Base-by-base conservation (phyloP, 768 basidiomycete genomes). In the Pleurotus sapidus region DNA sequence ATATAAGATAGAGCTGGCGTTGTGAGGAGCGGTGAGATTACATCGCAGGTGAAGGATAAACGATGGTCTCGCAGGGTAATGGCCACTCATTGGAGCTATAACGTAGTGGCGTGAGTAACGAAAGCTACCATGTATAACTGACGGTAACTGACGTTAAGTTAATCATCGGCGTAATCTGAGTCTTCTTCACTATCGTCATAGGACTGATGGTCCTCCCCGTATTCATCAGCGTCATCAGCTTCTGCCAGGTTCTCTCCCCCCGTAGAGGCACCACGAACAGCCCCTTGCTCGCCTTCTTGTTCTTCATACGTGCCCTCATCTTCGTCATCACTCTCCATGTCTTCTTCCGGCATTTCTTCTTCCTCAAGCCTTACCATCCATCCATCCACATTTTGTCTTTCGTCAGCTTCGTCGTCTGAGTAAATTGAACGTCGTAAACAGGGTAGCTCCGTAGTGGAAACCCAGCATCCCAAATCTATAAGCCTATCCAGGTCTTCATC, bases 401-500 rank as follows among this genome's bases (percentile, higher is more conserved):
- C 69, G 5, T 63, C 65, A 18, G 66, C 68, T 30, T 72, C 69
- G 42, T 69, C 65, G 72, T 72, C 67, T 15, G 74, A 65, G 20
- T 61, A 58, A 3, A 77, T 63, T n/a, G 15, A 37, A 46, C 40
- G 60, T 64, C 23, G 47, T 53, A 23, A 63, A 61, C 55, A 61
- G 57, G 48, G 51, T 25, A 5, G 59, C 25, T 57, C 50, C 18
- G 55, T 45, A 14, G 57, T 49, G 7, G 62, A 49, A 5, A 65
- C 61, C 65, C 64, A 63, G 56, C 67, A 72, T 15, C 79, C 77
- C 5, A 60, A 47, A 14, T 72, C 64, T 14, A 79, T 73, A 27
- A 82, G 65, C 17, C 57, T 59, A 59, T 79, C 76, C 7, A 81
- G 59, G 12, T 70, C 68, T 11, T 34, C 17, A 56, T 80, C 73